These are phyloP conservation scores for Saccharomycopsis schoenii DNA, from an alignment of 805 yeast species.

Conservation along the genomic window DNA sequence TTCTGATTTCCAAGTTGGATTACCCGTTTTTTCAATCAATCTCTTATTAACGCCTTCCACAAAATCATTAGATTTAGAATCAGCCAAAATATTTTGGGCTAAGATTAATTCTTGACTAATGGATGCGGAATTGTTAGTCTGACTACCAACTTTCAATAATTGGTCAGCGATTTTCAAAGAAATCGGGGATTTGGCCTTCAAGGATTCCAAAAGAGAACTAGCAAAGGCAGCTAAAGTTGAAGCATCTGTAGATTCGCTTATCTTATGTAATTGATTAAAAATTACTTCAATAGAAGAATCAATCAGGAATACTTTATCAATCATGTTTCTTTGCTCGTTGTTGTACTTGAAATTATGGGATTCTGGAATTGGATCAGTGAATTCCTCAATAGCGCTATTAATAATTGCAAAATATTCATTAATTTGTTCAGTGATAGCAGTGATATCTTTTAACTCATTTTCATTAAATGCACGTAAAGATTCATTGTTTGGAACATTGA, in stretches of 20 bases:
- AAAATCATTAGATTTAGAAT: constrained; percentile 47
- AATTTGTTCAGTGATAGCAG: constrained; percentile 19
- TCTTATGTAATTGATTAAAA: constrained; percentile 32
- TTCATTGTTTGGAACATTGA: constrained; percentile 29
- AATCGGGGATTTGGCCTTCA: constrained; percentile 64
- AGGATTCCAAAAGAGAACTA: constrained; percentile 38
- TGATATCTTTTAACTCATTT: constrained; percentile 7
- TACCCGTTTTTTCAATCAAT: constrained; percentile 47
- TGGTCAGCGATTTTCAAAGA: constrained; percentile 66
- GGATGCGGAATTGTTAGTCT: constrained; percentile 51
- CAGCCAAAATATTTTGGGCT: constrained; percentile 65
- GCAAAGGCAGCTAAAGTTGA: constrained; percentile 39
- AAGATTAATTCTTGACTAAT: constrained; percentile 63
- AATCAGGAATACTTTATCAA: constrained; percentile 59
- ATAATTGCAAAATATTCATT: constrained; percentile 46
- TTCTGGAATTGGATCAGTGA: constrained; percentile 46
- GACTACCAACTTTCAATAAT: constrained; percentile 51
- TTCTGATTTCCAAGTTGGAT: constrained; percentile 42
- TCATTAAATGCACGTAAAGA: constrained; percentile 21
- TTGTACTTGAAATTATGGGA: constrained; percentile 39
- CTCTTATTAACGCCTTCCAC: constrained; percentile 59
- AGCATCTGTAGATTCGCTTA: neutral
- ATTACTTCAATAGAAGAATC: constrained; percentile 37
- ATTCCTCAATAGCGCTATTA: constrained; percentile 70
- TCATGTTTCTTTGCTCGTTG: constrained; percentile 32